Base-by-base conservation (phyloP, 345 rosid genomes). In the Ricinus communis region DNA sequence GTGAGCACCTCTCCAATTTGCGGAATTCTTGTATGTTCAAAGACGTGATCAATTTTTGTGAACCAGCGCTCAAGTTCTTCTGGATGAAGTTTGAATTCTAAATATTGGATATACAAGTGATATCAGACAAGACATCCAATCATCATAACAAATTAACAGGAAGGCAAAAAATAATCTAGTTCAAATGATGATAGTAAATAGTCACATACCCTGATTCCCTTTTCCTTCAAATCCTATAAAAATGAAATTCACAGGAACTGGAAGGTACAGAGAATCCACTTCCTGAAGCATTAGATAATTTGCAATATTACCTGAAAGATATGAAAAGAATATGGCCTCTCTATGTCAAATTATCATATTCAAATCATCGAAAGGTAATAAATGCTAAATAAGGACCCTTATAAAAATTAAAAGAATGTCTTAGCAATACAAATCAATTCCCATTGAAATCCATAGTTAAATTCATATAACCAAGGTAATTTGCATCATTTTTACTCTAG, bases 31-130 rank as follows among this genome's bases (percentile, higher is more conserved):
- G 99, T 86, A 75, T 95, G 99, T 72, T 88, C 91, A 75, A 89
- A 90, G 77, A 95, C 77, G 79, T 95, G 99, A 82, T 92, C 98
- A 33, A 95, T 82, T 81, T 95, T 92, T 31, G 65, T 81, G 82
- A 95, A 95, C 99, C 99, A 95, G 56, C 88, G 97, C 87, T 90
- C 96, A 33, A 95, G 87, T 82, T 95, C 99, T 75, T 92, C 94
- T 0, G 86, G 85, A 70, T 76, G 87, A 54, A 94, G 96, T 80
- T 86, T 87, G 80, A 95, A 93, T 11, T 88, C 99, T 95, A 64
- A 24, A 33, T 27, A 70, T 47, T 56, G 55, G 52, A 71, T 40
- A 73, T 55, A 38, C 49, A 72, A 57, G 71, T 78, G 38, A 47
- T 55, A 70, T 63, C 63, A 52, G 36, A 61, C 33, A 74, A 65